Evolutionary conservation across 345 rosid species (phyloP).

Genomic region (Arabidopsis arenosa): DNA sequence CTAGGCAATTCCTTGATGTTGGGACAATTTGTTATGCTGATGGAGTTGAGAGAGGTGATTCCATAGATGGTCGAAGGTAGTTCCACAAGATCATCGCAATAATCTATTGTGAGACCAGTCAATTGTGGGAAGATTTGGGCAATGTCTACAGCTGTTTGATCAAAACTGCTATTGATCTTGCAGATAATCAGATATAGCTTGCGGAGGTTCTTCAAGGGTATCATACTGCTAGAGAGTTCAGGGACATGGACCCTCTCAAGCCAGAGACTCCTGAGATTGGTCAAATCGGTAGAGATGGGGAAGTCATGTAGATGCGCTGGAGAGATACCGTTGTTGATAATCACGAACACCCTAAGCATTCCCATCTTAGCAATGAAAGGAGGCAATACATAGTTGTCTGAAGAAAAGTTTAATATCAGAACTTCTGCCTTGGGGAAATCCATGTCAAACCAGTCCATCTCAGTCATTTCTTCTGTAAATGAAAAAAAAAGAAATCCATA

Average conservation of each 20-base stretch:
- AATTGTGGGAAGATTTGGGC: too few species aligned
- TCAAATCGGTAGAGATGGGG: neutral
- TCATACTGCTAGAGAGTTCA: neutral
- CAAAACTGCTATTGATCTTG: neutral
- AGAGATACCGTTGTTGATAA: neutral
- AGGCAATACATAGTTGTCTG: neutral
- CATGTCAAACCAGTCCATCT: conserved; percentile 43
- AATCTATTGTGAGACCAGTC: too few species aligned
- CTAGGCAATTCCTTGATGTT: too few species aligned
- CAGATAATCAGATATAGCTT: neutral
- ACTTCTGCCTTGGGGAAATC: neutral
- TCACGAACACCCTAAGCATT: neutral
- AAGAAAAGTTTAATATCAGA: neutral
- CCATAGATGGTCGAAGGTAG: too few species aligned
- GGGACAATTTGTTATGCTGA: too few species aligned
- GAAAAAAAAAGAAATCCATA: neutral
- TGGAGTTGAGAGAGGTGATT: too few species aligned
- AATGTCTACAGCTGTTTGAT: neutral
- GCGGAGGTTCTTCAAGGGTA: neutral
- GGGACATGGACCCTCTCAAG: neutral
- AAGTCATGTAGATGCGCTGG: neutral
- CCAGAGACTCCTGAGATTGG: neutral
- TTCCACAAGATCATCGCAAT: too few species aligned
- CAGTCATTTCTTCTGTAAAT: conserved; percentile 68
- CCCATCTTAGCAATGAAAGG: neutral